Evolutionary conservation across 805 yeast species (phyloP).

Genomic region (Yamadazyma paraphyllophila): DNA sequence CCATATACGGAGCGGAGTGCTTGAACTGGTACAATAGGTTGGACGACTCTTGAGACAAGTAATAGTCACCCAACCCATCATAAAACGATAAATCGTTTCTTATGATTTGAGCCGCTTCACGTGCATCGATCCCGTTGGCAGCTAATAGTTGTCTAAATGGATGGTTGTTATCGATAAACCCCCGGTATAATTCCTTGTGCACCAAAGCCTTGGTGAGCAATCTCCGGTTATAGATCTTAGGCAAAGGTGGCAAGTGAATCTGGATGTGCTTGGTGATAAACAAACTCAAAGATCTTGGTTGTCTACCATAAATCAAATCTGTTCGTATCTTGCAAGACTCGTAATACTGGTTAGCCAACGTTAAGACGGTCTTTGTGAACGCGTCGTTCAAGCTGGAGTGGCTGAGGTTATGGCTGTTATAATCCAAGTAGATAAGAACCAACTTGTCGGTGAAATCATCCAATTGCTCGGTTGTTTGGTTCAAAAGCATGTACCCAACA

Average conservation of each 20-base stretch:
- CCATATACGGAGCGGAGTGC: constrained; percentile 15
- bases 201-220: constrained; percentile 34
- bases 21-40: constrained; percentile 30
- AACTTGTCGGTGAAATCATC: constrained; percentile 29
- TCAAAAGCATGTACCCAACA: constrained; percentile 17
- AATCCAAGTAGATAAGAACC: constrained; percentile 28
- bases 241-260: constrained; percentile 34
- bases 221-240: constrained; percentile 26
- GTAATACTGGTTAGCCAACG: constrained; percentile 25
- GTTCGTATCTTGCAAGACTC: constrained; percentile 21
- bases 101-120: constrained; percentile 21
- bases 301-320: constrained; percentile 20
- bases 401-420: constrained; percentile 14
- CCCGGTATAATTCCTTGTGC: constrained; percentile 37
- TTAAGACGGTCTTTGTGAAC: constrained; percentile 6
- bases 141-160: constrained; percentile 21
- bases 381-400: constrained; percentile 10
- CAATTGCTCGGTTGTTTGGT: constrained; percentile 16
- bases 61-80: constrained; percentile 43
- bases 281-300: constrained; percentile 19
- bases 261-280: constrained; percentile 22
- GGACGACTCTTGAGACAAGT: constrained; percentile 36
- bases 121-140: constrained; percentile 18
- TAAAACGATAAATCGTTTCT: constrained; percentile 36
- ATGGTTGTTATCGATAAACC: constrained; percentile 27